Evolutionary conservation across 2,329 filamentous ascomycete species (phyloP).

Genomic region (Aspergillus candidus): DNA sequence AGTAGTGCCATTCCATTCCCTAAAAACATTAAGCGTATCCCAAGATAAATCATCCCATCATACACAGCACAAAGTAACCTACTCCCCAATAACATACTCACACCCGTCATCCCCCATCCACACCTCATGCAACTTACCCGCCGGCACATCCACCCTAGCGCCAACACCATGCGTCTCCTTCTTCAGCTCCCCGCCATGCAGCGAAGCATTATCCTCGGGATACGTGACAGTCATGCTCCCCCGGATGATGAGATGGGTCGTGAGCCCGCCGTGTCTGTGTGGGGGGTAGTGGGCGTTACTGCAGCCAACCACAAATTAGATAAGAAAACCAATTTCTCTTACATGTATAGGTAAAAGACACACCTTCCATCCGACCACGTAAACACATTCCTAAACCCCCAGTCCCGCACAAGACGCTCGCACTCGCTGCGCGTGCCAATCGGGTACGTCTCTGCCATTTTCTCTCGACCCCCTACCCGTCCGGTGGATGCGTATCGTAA

Average conservation of each 20-base stretch:
- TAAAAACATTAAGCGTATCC: neutral
- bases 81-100: conserved; percentile 57
- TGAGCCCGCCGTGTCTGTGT: conserved; percentile 50
- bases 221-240: conserved; percentile 55
- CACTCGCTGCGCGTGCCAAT: conserved; percentile 41
- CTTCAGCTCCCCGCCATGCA: conserved; percentile 23
- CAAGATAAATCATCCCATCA: neutral
- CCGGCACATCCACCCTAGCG: conserved; percentile 52
- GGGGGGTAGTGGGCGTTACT: conserved; percentile 57
- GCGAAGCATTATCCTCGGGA: conserved; percentile 42
- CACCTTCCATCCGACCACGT: conserved; percentile 57
- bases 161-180: conserved; percentile 54
- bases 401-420: conserved; percentile 50
- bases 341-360: conserved; percentile 8
- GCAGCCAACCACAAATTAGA: conserved; percentile 3
- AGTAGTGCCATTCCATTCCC: no score
- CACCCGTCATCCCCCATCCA: conserved; percentile 56
- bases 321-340: conserved; percentile 2
- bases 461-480: neutral
- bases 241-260: conserved; percentile 54
- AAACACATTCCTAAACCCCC: conserved; percentile 57
- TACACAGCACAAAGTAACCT: conserved; percentile 5
- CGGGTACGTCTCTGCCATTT: conserved; percentile 27
- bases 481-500: neutral
- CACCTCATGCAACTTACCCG: conserved; percentile 52